phyloP scores from a whole-genome alignment of 148 eudicot genomes.

The Diospyros kaki region DNA sequence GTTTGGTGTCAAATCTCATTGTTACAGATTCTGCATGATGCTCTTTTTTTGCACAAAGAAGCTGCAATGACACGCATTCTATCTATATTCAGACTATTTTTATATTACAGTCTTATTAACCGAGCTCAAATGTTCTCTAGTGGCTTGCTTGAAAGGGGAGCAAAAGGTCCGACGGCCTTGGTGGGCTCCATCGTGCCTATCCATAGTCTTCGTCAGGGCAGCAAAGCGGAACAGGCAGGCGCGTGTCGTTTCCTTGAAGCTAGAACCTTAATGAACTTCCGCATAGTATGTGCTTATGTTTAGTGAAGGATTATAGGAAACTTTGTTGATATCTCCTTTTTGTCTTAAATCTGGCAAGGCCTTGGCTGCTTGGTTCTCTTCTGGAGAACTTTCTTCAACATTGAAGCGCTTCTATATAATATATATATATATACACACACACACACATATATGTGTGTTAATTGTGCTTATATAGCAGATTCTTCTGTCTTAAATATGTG shows the following conservation, averaged over 20 bases:
- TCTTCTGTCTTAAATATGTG: neutral
- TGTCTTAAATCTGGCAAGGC: conserved; percentile 7
- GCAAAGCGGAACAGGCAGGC: conserved; percentile 86
- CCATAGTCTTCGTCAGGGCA: conserved; percentile 58
- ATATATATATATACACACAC: too few relatives aligned
- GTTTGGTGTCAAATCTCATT: neutral
- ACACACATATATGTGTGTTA: neutral
- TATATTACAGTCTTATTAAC: conserved; percentile 1
- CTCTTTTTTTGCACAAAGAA: neutral
- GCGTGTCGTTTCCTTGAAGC: conserved; percentile 90
- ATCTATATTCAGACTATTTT: neutral
- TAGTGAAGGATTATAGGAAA: neutral
- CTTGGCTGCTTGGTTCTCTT: conserved; percentile 9
- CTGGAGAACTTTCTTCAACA: conserved; percentile 10
- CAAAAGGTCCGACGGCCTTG: conserved; percentile 82
- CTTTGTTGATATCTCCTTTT: conserved; percentile 18
- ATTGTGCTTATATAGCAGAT: neutral
- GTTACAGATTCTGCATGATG: neutral
- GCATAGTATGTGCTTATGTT: neutral
- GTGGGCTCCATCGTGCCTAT: conserved; percentile 97
- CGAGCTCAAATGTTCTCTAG: conserved; percentile 30
- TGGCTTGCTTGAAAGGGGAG: conserved; percentile 98
- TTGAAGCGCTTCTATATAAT: neutral
- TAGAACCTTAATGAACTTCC: conserved; percentile 61
- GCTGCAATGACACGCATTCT: neutral